These are phyloP conservation scores for Penicillium maclennaniae DNA, from an alignment of 495 filamentous ascomycete genomes.

Conservation along the genomic window DNA sequence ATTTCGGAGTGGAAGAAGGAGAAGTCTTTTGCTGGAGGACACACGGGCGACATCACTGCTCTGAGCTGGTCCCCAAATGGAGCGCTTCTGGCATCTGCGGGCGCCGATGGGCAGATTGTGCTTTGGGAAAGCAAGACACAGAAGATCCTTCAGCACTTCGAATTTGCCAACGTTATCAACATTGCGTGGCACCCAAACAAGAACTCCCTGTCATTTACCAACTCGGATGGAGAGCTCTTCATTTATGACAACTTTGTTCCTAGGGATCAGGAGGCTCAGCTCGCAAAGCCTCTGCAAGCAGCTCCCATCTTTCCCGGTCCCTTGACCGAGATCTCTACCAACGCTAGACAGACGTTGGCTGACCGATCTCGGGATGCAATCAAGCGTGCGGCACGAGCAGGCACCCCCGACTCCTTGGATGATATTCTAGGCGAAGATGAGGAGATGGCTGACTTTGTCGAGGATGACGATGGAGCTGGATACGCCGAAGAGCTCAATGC, in stretches of 20 bases:
- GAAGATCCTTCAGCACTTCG: constrained; percentile 59
- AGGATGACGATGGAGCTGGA: constrained; percentile 93
- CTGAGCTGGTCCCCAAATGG: constrained; percentile 93
- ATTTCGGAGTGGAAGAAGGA: constrained; percentile 83
- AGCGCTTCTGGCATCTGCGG: constrained; percentile 77
- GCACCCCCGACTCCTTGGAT: constrained; percentile 57
- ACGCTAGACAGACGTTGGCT: constrained; percentile 50
- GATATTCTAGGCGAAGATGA: constrained; percentile 49
- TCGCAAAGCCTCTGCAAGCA: constrained; percentile 61
- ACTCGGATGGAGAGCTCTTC: constrained; percentile 83
- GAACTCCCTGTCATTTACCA: constrained; percentile 87
- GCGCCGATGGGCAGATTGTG: constrained; percentile 73
- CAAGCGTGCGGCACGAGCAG: constrained; percentile 39
- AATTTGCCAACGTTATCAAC: constrained; percentile 76
- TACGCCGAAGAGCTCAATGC: constrained; percentile 64
- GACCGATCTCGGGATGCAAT: constrained; percentile 53
- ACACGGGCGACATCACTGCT: constrained; percentile 82
- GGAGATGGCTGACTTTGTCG: constrained; percentile 75
- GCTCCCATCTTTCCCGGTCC: constrained; percentile 86
- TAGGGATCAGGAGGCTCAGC: constrained; percentile 54
- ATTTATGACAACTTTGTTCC: constrained; percentile 80
- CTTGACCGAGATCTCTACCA: constrained; percentile 65
- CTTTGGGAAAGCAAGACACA: constrained; percentile 91
- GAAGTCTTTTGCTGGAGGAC: constrained; percentile 68
- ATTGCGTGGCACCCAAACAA: constrained; percentile 87